Base-by-base conservation (phyloP, 768 basidiomycete species). In the Mycena polygramma region DNA sequence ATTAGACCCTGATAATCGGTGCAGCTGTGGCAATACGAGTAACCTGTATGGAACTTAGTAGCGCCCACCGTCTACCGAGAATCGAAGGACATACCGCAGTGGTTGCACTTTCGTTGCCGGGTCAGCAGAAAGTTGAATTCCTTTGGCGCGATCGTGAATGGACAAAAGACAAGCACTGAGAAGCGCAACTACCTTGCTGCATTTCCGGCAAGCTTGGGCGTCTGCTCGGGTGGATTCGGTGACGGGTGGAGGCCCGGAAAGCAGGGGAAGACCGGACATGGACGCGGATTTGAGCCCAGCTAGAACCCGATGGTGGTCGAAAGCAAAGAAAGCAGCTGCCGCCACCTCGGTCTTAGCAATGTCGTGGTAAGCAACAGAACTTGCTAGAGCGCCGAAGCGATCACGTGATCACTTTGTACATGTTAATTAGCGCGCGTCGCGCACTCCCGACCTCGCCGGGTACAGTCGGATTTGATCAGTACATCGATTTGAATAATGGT, bases 1-100 rank as follows among this genome's bases (percentile, higher is more conserved):
- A 93, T 89, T 48, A 95, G 83, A 0, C 92, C 94, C 75, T 91
- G 91, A 77, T 87, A 94, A 75, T 94, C 93, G 2, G 89, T 84
- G 78, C 94, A 95, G 51, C 86, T 88, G 45, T 88, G 84, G 76
- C 94, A 95, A 76, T 93, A 94, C 7, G 82, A 79, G 78, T 89
- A 92, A 39, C 93, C 93, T 94, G 35, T 19, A 58, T 22, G 22
- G n/a, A 1, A 22, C 22, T 57, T 66, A 35, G 65, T 67, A 19
- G 41, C 51, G 49, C 62, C 41, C 20, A 64, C 54, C 51, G 61
- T 45, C 20, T 53, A 24, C 30, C 39, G 19, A 37, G 62, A 59
- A 43, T 41, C 11, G 52, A 36, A 58, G 48, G 15, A 63, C 69
- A 26, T 64, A 37, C 72, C 69, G 19, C 72, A 73, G 41, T 73